Conservation (phyloP, 1,284 basidiomycete genomes). For the Trichosporon inkin region DNA sequence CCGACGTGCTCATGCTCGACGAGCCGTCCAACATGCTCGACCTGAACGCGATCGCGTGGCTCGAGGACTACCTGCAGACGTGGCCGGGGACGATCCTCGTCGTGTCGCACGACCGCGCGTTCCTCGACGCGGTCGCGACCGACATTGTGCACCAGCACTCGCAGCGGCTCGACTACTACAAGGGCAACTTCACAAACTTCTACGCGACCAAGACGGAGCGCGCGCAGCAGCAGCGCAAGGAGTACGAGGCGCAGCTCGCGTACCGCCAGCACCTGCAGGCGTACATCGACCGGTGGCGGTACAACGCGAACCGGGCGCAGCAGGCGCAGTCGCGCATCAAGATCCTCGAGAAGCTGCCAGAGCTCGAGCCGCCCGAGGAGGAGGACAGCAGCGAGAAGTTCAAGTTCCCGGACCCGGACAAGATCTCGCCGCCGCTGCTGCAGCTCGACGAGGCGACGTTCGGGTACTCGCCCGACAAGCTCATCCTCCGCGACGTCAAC, state of each 20-base stretch:
- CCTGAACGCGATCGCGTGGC: conserved; percentile 57
- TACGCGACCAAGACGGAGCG: conserved; percentile 98
- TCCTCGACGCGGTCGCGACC: conserved; percentile 93
- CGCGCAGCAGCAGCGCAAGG: conserved; percentile 81
- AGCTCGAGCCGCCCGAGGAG: conserved; percentile 83
- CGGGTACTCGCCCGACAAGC: conserved; percentile 77
- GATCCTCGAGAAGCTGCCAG: conserved; percentile 94
- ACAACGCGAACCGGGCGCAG: conserved; percentile 86
- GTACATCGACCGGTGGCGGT: conserved; percentile 95
- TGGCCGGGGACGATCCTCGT: conserved; percentile 95
- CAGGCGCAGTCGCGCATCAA: conserved; percentile 98
- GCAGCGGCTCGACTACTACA: conserved; percentile 82
- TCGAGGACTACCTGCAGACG: conserved; percentile 91
- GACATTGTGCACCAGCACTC: conserved; percentile 98
- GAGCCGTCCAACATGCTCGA: conserved; percentile 91
- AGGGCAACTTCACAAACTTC: conserved; percentile 94
- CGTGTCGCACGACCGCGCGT: conserved; percentile 97
- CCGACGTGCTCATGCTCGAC: conserved; percentile 74
- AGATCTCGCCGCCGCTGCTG: conserved; percentile 92
- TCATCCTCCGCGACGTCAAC: conserved; percentile 75
- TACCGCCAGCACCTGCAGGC: conserved; percentile 91
- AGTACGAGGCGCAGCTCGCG: conserved; percentile 91
- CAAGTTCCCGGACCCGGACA: conserved; percentile 90
- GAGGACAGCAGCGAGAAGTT: conserved; percentile 84
- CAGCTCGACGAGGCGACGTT: conserved; percentile 91